These are phyloP conservation scores for Xylaria grammica DNA, from an alignment of 495 filamentous ascomycete genomes.

Conservation along the genomic window DNA sequence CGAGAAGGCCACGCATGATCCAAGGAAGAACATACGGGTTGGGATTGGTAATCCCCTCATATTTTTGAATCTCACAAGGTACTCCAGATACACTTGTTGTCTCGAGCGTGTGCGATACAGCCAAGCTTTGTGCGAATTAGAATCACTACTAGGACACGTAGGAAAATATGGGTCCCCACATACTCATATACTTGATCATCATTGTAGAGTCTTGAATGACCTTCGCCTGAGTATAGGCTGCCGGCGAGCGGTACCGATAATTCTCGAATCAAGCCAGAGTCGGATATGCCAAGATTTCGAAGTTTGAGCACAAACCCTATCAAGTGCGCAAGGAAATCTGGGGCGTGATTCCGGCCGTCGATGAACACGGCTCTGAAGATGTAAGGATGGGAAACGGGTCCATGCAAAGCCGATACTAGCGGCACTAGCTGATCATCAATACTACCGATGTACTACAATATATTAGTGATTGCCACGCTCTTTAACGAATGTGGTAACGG, in stretches of 20 bases:
- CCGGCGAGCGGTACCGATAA: constrained; percentile 87
- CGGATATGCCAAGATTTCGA: constrained; percentile 87
- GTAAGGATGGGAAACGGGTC: constrained; percentile 83
- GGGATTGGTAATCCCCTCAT: constrained; percentile 53
- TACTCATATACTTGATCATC: constrained; percentile 88
- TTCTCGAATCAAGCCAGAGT: constrained; percentile 93
- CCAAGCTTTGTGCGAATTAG: constrained; percentile 59
- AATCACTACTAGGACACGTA: constrained; percentile 15
- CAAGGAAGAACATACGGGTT: constrained; percentile 93
- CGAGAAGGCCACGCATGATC: constrained; percentile 89
- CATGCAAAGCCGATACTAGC: constrained; percentile 78
- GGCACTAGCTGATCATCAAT: constrained; percentile 97
- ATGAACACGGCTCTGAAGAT: constrained; percentile 94
- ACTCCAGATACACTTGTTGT: constrained; percentile 68
- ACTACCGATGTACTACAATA: constrained; percentile 66
- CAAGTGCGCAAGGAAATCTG: constrained; percentile 90
- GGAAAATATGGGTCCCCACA: constrained; percentile 27
- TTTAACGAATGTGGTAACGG: constrained; percentile 1
- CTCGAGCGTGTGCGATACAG: constrained; percentile 83
- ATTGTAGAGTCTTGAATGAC: constrained; percentile 92
- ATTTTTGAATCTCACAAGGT: constrained; percentile 50
- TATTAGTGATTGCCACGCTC: neutral
- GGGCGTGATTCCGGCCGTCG: constrained; percentile 88
- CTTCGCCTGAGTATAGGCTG: constrained; percentile 88
- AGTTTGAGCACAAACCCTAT: constrained; percentile 93